Evolutionary conservation across 2,329 filamentous ascomycete species (phyloP).

Genomic region (Simplicillium aogashimaense): DNA sequence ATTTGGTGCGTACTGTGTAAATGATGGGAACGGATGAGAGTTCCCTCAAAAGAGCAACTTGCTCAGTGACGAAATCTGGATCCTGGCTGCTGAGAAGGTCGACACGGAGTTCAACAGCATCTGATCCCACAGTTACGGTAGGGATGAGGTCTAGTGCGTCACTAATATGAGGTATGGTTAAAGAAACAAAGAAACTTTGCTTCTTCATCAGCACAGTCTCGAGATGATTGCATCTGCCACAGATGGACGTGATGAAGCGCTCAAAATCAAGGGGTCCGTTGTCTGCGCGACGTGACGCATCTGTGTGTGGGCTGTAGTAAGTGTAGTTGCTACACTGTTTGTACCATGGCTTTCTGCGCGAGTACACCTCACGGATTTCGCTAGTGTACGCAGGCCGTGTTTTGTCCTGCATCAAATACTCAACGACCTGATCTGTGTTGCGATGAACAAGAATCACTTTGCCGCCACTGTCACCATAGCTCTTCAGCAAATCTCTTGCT

Average conservation of each 20-base stretch:
- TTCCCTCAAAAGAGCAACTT: slow-evolving; percentile 70
- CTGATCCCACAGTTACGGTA: slow-evolving; percentile 69
- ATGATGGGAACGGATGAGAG: slow-evolving; percentile 70
- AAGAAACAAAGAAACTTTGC: slow-evolving; percentile 84
- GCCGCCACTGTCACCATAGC: slow-evolving; percentile 67
- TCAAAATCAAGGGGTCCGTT: slow-evolving; percentile 23
- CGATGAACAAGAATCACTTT: slow-evolving; percentile 81
- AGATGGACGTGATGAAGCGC: slow-evolving; percentile 28
- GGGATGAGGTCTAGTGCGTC: slow-evolving; percentile 55
- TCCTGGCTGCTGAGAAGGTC: slow-evolving; percentile 74
- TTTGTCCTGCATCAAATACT: slow-evolving; percentile 82
- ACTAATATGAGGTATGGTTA: slow-evolving; percentile 71
- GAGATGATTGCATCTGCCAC: slow-evolving; percentile 35
- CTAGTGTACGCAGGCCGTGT: slow-evolving; percentile 86
- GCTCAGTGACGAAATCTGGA: slow-evolving; percentile 68
- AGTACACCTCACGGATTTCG: slow-evolving; percentile 85
- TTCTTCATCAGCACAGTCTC: slow-evolving; percentile 37
- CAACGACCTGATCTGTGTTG: slow-evolving; percentile 77
- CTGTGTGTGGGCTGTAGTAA: slow-evolving; percentile 69
- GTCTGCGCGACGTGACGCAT: slow-evolving; percentile 11
- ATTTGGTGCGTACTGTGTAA: slow-evolving; percentile 79
- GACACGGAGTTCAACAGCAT: slow-evolving; percentile 90
- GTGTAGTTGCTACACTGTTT: slow-evolving; percentile 88
- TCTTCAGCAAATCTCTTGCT: slow-evolving; percentile 64
- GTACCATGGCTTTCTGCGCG: slow-evolving; percentile 82